phyloP scores from a whole-genome alignment of 2,329 filamentous ascomycete species.

The Nemania sp. region DNA sequence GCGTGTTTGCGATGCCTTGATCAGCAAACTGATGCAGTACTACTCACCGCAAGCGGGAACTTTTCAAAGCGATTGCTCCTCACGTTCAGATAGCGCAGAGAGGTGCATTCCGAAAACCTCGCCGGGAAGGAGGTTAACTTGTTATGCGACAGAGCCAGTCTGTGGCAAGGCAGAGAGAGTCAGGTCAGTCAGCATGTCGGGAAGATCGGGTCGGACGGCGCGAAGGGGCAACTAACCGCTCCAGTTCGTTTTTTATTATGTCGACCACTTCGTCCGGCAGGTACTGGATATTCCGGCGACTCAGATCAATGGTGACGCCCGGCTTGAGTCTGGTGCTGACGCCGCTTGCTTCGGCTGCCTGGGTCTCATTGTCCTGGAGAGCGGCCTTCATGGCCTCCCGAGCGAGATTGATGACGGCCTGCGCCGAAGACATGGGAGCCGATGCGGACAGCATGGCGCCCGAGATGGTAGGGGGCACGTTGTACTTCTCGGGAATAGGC shows the following conservation, averaged over 20 bases:
- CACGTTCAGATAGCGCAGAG: slow-evolving; percentile 79
- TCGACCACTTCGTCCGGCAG: slow-evolving; percentile 76
- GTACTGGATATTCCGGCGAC: slow-evolving; percentile 72
- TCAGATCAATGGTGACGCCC: slow-evolving; percentile 78
- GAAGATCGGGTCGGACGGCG: not conserved
- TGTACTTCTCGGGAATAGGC: slow-evolving; percentile 55
- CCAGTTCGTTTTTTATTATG: slow-evolving; percentile 73
- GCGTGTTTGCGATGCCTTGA: slow-evolving; percentile 8
- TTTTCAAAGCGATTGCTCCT: slow-evolving; percentile 74
- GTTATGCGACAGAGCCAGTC: slow-evolving; percentile 82
- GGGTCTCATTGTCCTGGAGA: slow-evolving; percentile 66
- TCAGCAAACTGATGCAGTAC: slow-evolving; percentile 22
- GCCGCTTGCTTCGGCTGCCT: slow-evolving; percentile 63
- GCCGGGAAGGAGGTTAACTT: slow-evolving; percentile 70
- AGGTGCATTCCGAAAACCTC: slow-evolving; percentile 75
- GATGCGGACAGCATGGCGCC: slow-evolving; percentile 54
- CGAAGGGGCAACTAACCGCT: slow-evolving; percentile 57
- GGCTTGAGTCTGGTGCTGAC: slow-evolving; percentile 66
- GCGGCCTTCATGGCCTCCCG: slow-evolving; percentile 70
- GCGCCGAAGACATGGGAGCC: slow-evolving; percentile 60
- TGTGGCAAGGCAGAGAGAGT: slow-evolving; percentile 41
- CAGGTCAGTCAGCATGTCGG: slow-evolving; percentile 32
- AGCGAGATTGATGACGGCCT: slow-evolving; percentile 69
- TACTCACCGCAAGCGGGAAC: slow-evolving; percentile 60
- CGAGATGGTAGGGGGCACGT: slow-evolving; percentile 35